Conservation (phyloP, 2,329 filamentous ascomycete species). For the Ascosphaera aggregata region DNA sequence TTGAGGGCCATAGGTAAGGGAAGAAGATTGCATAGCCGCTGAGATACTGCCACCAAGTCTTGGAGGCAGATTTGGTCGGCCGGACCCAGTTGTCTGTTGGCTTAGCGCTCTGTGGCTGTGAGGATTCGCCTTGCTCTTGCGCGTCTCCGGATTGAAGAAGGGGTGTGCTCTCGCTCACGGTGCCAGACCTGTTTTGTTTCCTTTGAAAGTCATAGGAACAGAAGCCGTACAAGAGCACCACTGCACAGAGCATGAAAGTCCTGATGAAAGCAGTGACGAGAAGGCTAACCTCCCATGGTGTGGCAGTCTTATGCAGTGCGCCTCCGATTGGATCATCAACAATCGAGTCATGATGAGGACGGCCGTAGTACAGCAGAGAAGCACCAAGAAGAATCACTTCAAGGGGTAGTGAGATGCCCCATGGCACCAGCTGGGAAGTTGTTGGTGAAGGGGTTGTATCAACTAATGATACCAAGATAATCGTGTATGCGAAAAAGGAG, state of each 20-base stretch:
- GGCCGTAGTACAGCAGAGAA: constrained; percentile 44
- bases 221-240: constrained; percentile 36
- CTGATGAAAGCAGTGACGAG: constrained; percentile 39
- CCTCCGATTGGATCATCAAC: constrained; percentile 25
- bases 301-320: constrained; percentile 17
- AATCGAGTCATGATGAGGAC: constrained; percentile 39
- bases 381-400: constrained; percentile 50
- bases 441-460: constrained; percentile 67
- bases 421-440: constrained; percentile 54
- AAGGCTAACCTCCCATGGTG: constrained; percentile 19
- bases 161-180: constrained; percentile 19
- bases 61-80: constrained; percentile 62
- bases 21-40: constrained; percentile 85
- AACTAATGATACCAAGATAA: constrained; percentile 66
- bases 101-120: constrained; percentile 21
- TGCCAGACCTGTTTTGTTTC: constrained; percentile 14
- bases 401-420: constrained; percentile 47
- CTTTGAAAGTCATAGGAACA: constrained; percentile 21
- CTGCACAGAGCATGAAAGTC: constrained; percentile 37
- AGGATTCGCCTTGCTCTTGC: constrained; percentile 30
- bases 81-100: constrained; percentile 60
- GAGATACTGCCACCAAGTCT: constrained; percentile 91
- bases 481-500: constrained; percentile 66
- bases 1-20: constrained; percentile 87
- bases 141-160: constrained; percentile 21